Percentiles rank a stretch among this genome's conserved stretches.
These are phyloP conservation scores for Emericellopsis atlantica DNA, from an alignment of 2,329 filamentous ascomycete species.

Conservation along the genomic window DNA sequence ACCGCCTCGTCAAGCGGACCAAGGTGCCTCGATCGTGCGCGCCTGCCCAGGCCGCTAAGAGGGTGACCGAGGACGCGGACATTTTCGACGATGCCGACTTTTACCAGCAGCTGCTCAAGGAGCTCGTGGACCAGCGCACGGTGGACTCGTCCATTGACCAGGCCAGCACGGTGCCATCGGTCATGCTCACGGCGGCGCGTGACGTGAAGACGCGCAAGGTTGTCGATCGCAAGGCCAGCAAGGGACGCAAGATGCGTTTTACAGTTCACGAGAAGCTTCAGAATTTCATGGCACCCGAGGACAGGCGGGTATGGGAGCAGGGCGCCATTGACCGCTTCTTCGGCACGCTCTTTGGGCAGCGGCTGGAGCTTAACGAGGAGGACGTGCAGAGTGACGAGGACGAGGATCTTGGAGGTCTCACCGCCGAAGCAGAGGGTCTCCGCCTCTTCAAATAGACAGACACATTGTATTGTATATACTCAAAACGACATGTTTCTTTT, in stretches of 20 bases:
- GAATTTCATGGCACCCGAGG: slow-evolving; percentile 94
- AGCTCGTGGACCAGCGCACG: slow-evolving; percentile 81
- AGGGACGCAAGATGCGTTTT: slow-evolving; percentile 87
- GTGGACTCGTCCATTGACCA: slow-evolving; percentile 46
- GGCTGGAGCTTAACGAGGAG: slow-evolving; percentile 51
- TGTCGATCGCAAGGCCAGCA: slow-evolving; percentile 89
- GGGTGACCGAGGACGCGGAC: slow-evolving; percentile 41
- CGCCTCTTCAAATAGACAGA: slow-evolving; percentile 30
- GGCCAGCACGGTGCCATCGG: slow-evolving; percentile 32
- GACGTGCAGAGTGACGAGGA: slow-evolving; percentile 34
- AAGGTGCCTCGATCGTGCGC: slow-evolving; percentile 65
- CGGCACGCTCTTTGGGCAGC: slow-evolving; percentile 61
- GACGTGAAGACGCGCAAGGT: slow-evolving; percentile 71
- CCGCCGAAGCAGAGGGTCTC: slow-evolving; percentile 32
- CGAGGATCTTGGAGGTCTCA: slow-evolving; percentile 17
- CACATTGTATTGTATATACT: neutral
- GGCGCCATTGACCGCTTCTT: slow-evolving; percentile 69
- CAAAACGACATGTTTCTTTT: too few species aligned
- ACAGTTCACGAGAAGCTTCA: slow-evolving; percentile 94
- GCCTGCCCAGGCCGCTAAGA: slow-evolving; percentile 50
- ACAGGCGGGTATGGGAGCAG: slow-evolving; percentile 68
- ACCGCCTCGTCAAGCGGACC: slow-evolving; percentile 54
- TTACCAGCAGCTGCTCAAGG: slow-evolving; percentile 85
- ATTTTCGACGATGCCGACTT: slow-evolving; percentile 94
- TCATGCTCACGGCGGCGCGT: slow-evolving; percentile 55